Percentiles rank a stretch among this genome's conserved stretches.
Evolutionary conservation across 345 rosid species (phyloP).

Genomic region (Clarkia xantiana): DNA sequence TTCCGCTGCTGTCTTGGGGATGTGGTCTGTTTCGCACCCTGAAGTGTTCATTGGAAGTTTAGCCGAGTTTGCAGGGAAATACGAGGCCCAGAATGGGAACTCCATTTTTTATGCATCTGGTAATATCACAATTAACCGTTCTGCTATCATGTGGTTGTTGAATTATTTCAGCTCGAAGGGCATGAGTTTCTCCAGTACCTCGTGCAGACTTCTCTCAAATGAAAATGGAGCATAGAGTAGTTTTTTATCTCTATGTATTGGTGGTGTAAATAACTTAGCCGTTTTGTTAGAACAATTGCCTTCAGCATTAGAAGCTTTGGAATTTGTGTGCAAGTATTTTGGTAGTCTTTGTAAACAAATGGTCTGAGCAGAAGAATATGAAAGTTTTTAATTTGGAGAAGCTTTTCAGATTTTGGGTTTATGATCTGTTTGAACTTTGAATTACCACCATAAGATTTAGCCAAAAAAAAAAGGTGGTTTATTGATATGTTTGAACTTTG

Average conservation of each 20-base stretch:
- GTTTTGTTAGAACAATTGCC: no score
- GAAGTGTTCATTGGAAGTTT: constrained; percentile 34
- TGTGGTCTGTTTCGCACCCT: constrained; percentile 30
- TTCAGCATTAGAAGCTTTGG: no score
- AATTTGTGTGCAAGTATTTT: no score
- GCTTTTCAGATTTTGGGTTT: no score
- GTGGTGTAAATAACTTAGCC: background rate
- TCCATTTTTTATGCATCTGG: constrained; percentile 5
- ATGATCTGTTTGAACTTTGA: no score
- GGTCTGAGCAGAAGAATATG: no score
- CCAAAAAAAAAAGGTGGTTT: no score
- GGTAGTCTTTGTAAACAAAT: no score
- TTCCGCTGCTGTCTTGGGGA: constrained; percentile 25
- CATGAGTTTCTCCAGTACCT: constrained; percentile 11
- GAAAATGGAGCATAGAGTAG: background rate
- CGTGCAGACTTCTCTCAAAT: constrained; percentile 11
- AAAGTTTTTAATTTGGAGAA: no score
- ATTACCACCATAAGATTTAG: no score
- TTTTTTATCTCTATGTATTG: background rate
- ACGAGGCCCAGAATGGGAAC: constrained; percentile 10
- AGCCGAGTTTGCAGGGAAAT: constrained; percentile 21
- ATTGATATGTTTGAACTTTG: no score
- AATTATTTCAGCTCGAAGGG: constrained; percentile 22
- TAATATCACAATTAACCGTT: constrained; percentile 18
- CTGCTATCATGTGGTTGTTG: constrained; percentile 29